Percentiles rank a stretch among this genome's conserved stretches.
phyloP scores from a whole-genome alignment of 73 alveolate species.

The Tetrahymena malaccensis region DNA sequence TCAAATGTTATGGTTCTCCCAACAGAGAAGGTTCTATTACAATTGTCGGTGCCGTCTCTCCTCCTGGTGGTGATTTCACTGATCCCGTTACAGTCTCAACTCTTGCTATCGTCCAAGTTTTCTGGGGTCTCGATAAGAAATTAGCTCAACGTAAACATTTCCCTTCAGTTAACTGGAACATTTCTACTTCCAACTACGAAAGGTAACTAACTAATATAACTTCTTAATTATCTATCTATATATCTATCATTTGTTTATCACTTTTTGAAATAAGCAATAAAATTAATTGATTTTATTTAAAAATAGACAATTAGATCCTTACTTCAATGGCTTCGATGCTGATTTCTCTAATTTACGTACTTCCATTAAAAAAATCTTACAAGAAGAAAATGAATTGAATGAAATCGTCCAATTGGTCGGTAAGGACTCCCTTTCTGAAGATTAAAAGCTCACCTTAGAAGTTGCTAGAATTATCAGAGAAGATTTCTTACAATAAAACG shows the following conservation, averaged over 20 bases:
- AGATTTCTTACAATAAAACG: slow-evolving; percentile 96
- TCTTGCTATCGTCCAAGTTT: slow-evolving; percentile 94
- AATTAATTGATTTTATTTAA: background rate
- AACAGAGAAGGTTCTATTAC: slow-evolving; percentile 90
- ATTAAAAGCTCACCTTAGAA: slow-evolving; percentile 91
- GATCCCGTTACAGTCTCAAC: slow-evolving; percentile 99
- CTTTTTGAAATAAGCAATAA: slow-evolving; percentile 21
- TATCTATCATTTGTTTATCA: background rate
- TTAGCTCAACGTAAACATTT: slow-evolving; percentile 99
- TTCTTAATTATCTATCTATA: no score
- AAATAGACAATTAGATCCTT: slow-evolving; percentile 50
- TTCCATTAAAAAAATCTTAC: slow-evolving; percentile 82
- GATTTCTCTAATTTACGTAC: slow-evolving; percentile 91
- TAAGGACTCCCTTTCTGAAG: slow-evolving; percentile 96
- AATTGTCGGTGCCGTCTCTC: slow-evolving; percentile 84
- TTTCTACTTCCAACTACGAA: slow-evolving; percentile 93
- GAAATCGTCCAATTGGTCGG: slow-evolving; percentile 99
- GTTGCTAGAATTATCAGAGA: slow-evolving; percentile 92
- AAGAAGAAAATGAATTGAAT: slow-evolving; percentile 94
- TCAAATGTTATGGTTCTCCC: slow-evolving; percentile 96
- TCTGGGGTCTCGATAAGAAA: slow-evolving; percentile 97
- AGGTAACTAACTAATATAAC: no score
- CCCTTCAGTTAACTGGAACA: slow-evolving; percentile 98
- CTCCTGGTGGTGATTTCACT: slow-evolving; percentile 99
- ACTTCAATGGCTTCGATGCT: slow-evolving; percentile 88